Evolutionary conservation across 306 rosid species (phyloP).

Genomic region (Casuarina glauca): DNA sequence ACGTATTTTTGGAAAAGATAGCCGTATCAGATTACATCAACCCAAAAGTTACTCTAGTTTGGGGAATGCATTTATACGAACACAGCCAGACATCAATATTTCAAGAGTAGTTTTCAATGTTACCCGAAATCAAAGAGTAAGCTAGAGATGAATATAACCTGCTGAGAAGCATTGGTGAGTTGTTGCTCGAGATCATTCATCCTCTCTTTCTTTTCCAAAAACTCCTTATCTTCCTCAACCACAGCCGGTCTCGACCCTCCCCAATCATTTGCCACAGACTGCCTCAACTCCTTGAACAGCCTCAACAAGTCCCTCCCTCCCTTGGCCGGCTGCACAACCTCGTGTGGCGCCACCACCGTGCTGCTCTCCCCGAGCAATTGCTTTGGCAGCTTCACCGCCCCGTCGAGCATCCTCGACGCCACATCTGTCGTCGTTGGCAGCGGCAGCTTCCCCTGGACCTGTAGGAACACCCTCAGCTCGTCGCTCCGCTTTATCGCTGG

Average conservation of each 20-base stretch:
- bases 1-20: not conserved
- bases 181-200: slow-evolving; percentile 75
- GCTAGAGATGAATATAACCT: slow-evolving; percentile 45
- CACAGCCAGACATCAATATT: not conserved
- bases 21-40: not conserved
- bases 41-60: not conserved
- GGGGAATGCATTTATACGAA: too few species aligned
- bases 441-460: slow-evolving; percentile 71
- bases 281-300: slow-evolving; percentile 87
- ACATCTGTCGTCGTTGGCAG: slow-evolving; percentile 57
- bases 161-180: slow-evolving; percentile 72
- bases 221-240: slow-evolving; percentile 89
- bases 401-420: slow-evolving; percentile 91
- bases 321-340: slow-evolving; percentile 81
- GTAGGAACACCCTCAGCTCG: slow-evolving; percentile 72
- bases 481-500: slow-evolving; percentile 84
- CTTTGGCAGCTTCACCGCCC: slow-evolving; percentile 77
- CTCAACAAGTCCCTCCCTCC: slow-evolving; percentile 92
- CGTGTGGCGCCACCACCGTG: slow-evolving; percentile 55
- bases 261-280: slow-evolving; percentile 89
- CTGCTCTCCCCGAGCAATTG: slow-evolving; percentile 67
- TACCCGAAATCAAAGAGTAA: not conserved
- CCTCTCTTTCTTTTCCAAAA: slow-evolving; percentile 70
- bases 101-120: not conserved
- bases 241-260: slow-evolving; percentile 68